These are phyloP conservation scores for Sporothrix globosa DNA, from an alignment of 2,329 filamentous ascomycete genomes.

Conservation along the genomic window DNA sequence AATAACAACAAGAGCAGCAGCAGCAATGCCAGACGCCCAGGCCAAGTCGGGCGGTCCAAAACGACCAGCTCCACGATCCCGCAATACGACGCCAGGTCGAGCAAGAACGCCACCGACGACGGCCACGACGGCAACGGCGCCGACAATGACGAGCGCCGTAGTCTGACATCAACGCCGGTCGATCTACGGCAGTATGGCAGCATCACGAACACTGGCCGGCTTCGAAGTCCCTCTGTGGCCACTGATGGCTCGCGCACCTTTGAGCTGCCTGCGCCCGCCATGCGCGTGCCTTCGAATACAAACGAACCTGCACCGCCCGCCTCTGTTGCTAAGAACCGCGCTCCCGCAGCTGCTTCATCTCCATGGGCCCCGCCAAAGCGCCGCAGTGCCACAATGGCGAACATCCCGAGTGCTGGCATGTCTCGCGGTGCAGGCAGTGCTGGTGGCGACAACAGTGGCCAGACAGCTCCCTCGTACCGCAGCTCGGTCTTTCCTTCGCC, in stretches of 20 bases:
- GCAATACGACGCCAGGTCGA: neutral
- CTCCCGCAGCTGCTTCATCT: neutral
- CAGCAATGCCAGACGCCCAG: neutral
- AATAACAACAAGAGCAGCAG: slow-evolving; percentile 11
- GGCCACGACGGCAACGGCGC: neutral
- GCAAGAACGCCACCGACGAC: slow-evolving; percentile 27
- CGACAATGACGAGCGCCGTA: slow-evolving; percentile 45
- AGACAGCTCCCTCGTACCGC: slow-evolving; percentile 35
- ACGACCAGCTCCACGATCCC: slow-evolving; percentile 10
- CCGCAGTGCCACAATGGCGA: slow-evolving; percentile 6
- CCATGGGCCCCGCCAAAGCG: slow-evolving; percentile 4
- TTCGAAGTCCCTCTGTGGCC: slow-evolving; percentile 35
- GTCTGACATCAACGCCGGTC: slow-evolving; percentile 46
- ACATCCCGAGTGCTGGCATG: neutral
- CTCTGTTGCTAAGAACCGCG: slow-evolving; percentile 20
- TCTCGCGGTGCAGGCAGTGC: neutral
- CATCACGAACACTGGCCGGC: slow-evolving; percentile 51
- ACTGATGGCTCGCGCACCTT: slow-evolving; percentile 45
- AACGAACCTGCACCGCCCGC: slow-evolving; percentile 36
- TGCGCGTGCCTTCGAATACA: slow-evolving; percentile 47
- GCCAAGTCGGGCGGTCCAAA: slow-evolving; percentile 37
- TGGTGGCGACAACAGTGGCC: slow-evolving; percentile 29
- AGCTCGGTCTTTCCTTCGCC: neutral
- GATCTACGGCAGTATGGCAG: slow-evolving; percentile 57
- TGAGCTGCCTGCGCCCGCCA: slow-evolving; percentile 58